These are phyloP conservation scores for Penicillium sp. DNA, from an alignment of 2,329 filamentous ascomycete species.

Conservation along the genomic window DNA sequence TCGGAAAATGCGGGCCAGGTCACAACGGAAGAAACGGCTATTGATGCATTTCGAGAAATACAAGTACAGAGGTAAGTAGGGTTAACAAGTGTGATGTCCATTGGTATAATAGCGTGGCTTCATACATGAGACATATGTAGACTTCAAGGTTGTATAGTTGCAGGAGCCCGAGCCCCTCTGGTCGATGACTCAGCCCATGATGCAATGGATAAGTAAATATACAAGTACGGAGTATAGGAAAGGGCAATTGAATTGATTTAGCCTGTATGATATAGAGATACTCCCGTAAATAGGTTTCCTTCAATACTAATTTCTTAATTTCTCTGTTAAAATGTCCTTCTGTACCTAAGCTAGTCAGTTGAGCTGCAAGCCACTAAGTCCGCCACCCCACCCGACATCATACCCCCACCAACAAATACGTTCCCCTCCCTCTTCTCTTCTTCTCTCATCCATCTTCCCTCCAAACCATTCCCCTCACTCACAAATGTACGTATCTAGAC, in stretches of 20 bases:
- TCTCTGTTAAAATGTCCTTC: background rate
- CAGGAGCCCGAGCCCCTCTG: background rate
- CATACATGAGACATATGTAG: too few species aligned
- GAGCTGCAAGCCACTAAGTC: constrained; percentile 4
- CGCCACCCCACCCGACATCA: constrained; percentile 24
- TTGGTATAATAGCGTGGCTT: background rate
- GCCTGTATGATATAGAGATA: background rate
- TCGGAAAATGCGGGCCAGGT: constrained; percentile 1
- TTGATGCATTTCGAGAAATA: background rate
- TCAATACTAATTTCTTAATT: background rate
- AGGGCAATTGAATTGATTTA: background rate
- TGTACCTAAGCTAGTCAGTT: background rate
- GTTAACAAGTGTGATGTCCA: too few species aligned
- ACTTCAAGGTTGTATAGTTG: background rate
- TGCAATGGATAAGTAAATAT: background rate
- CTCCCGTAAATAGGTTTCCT: background rate
- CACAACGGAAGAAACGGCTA: constrained; percentile 3
- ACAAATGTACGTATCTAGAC: constrained; percentile 13
- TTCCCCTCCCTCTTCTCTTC: constrained; percentile 21
- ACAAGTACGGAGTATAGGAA: background rate
- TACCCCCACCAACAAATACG: constrained; percentile 31
- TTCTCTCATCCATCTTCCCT: constrained; percentile 18
- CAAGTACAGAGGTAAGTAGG: background rate
- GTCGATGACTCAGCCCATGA: constrained; percentile 3
- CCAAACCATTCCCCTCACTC: constrained; percentile 6